These are phyloP conservation scores for Ascodesmis nigricans DNA, from an alignment of 495 filamentous ascomycete genomes.

Conservation along the genomic window DNA sequence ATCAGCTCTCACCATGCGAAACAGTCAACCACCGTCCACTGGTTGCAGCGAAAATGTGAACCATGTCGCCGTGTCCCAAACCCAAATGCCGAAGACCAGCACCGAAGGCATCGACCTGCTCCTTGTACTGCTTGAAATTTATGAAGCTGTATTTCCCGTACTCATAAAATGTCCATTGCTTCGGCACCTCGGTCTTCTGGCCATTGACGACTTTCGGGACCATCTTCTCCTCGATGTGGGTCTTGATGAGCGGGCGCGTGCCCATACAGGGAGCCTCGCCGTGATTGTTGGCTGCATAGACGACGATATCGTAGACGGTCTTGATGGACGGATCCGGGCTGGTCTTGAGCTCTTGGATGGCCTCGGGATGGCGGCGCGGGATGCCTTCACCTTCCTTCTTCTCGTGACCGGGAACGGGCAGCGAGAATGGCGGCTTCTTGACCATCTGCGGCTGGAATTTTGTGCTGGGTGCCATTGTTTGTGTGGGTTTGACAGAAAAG, in stretches of 20 bases:
- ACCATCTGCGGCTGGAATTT: conserved; percentile 46
- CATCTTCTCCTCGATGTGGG: conserved; percentile 84
- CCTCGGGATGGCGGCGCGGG: conserved; percentile 53
- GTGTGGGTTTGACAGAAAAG: conserved; percentile 21
- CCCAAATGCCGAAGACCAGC: conserved; percentile 62
- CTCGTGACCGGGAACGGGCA: conserved; percentile 52
- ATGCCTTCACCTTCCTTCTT: conserved; percentile 73
- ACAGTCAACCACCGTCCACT: conserved; percentile 63
- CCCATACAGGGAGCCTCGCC: conserved; percentile 79
- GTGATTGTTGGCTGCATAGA: conserved; percentile 51
- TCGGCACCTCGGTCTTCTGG: conserved; percentile 69
- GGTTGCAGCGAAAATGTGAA: conserved; percentile 82
- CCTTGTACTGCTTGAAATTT: conserved; percentile 75
- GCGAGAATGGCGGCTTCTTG: conserved; percentile 45
- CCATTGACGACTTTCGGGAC: conserved; percentile 92
- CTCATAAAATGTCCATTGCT: conserved; percentile 93
- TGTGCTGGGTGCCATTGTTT: too few species aligned
- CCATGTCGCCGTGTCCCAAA: conserved; percentile 43
- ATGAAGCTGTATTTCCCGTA: conserved; percentile 69
- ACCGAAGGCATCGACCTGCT: conserved; percentile 48
- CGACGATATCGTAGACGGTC: conserved; percentile 78
- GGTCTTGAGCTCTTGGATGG: conserved; percentile 45
- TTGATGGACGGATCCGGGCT: conserved; percentile 43
- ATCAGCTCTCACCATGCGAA: conserved; percentile 33
- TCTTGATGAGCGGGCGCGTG: conserved; percentile 55